Conservation (phyloP, 2,329 filamentous ascomycete species). For the Hypoxylon sp. region DNA sequence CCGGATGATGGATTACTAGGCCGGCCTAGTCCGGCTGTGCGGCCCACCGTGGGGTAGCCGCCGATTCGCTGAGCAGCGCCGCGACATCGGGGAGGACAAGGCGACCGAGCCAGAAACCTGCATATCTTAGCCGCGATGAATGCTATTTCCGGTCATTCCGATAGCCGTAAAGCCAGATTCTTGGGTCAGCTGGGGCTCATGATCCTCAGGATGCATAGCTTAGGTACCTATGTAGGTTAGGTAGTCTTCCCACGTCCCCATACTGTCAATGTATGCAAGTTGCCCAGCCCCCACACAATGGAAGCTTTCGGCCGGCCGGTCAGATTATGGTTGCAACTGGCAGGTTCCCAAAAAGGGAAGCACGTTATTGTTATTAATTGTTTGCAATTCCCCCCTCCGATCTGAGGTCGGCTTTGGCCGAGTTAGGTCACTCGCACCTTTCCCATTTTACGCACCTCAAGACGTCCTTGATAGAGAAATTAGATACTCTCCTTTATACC, state of each 20-base stretch:
- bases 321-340: conserved; percentile 34
- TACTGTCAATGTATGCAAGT: conserved; percentile 14
- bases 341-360: conserved; percentile 14
- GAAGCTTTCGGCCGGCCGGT: conserved; percentile 25
- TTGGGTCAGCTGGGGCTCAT: conserved; percentile 5
- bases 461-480: conserved; percentile 7
- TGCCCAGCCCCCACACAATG: conserved; percentile 26
- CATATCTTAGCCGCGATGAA: conserved; percentile 4
- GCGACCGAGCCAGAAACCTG: conserved; percentile 6
- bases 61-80: conserved; percentile 36
- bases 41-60: conserved; percentile 33
- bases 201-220: conserved; percentile 17
- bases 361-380: conserved; percentile 27
- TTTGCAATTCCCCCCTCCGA: conserved; percentile 30
- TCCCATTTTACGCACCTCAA: conserved; percentile 1
- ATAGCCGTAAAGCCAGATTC: conserved; percentile 13
- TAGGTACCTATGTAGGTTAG: too few species aligned
- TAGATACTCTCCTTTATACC: conserved; percentile 8
- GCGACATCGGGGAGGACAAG: conserved; percentile 38
- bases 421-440: conserved; percentile 9
- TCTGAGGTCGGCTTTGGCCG: conserved; percentile 14
- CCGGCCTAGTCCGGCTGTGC: conserved; percentile 30
- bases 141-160: conserved; percentile 1
- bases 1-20: conserved; percentile 34
- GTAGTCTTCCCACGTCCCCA: conserved; percentile 15